Conservation (phyloP, 441 rosid species). For the Viola pubescens region DNA sequence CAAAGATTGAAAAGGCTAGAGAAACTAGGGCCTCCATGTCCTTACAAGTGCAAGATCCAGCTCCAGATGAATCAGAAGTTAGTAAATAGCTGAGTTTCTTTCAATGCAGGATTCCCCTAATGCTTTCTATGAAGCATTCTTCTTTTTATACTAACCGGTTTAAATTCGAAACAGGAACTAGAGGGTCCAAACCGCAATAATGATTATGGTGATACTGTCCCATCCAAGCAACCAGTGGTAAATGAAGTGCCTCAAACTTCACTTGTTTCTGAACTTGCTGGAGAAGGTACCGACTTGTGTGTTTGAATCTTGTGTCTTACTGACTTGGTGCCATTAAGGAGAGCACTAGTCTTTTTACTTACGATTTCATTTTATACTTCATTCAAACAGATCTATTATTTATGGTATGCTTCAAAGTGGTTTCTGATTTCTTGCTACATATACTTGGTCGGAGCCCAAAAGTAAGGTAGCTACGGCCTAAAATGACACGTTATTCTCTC, state of each 20-base stretch:
- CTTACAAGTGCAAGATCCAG: conserved; percentile 48
- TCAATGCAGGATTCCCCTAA: background rate
- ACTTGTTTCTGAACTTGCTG: conserved; percentile 34
- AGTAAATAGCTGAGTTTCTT: conserved; percentile 29
- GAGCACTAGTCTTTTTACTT: background rate
- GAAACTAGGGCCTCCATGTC: conserved; percentile 64
- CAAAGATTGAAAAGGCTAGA: conserved; percentile 90
- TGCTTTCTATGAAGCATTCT: no score
- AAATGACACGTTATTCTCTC: no score
- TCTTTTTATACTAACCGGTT: conserved; percentile 11
- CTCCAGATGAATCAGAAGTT: conserved; percentile 35
- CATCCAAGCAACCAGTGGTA: conserved; percentile 44
- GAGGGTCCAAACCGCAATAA: conserved; percentile 48
- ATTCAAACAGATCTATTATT: background rate
- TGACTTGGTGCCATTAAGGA: background rate
- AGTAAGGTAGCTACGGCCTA: no score
- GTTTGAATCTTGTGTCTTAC: conserved; percentile 16
- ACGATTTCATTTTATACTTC: background rate
- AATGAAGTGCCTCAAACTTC: conserved; percentile 40
- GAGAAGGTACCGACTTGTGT: conserved; percentile 45
- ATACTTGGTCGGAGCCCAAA: no score
- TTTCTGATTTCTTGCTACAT: no score
- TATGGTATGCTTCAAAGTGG: background rate
- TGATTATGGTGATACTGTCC: conserved; percentile 74
- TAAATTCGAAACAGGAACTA: conserved; percentile 45